Percentiles rank a stretch among this genome's conserved stretches.
Conservation (phyloP, 2,329 filamentous ascomycete species). For the Plenodomus lindquistii region DNA sequence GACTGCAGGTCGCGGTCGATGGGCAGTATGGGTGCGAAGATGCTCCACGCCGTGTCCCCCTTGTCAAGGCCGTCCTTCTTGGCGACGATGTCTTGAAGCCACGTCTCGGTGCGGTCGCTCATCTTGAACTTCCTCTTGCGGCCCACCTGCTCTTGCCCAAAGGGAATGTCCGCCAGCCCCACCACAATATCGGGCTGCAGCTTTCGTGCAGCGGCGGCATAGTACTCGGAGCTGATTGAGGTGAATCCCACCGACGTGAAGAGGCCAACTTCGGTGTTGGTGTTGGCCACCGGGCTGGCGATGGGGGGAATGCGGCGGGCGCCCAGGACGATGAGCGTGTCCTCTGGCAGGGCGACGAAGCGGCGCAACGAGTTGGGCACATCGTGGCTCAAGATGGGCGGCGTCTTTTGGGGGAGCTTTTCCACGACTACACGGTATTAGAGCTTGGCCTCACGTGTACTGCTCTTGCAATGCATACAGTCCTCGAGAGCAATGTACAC, state of each 20-base stretch:
- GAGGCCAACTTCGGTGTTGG: constrained; percentile 71
- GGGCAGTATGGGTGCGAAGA: constrained; percentile 71
- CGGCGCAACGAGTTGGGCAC: constrained; percentile 64
- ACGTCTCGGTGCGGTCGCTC: constrained; percentile 81
- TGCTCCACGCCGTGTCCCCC: constrained; percentile 34
- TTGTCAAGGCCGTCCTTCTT: constrained; percentile 40
- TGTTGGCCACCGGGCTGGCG: constrained; percentile 68
- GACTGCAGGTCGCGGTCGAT: constrained; percentile 75
- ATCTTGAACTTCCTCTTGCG: constrained; percentile 79
- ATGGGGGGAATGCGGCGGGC: constrained; percentile 79
- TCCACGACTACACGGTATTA: constrained; percentile 63
- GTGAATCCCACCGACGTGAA: constrained; percentile 87
- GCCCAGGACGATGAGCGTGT: constrained; percentile 71
- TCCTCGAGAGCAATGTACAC: constrained; percentile 88
- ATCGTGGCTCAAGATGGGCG: constrained; percentile 57
- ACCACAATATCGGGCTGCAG: constrained; percentile 81
- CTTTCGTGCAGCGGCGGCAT: constrained; percentile 66
- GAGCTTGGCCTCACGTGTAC: constrained; percentile 18
- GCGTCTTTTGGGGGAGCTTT: constrained; percentile 54
- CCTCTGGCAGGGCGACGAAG: constrained; percentile 74
- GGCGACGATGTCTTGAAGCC: constrained; percentile 71
- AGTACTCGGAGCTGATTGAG: constrained; percentile 69
- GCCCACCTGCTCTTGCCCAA: constrained; percentile 60
- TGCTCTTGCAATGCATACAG: constrained; percentile 62
- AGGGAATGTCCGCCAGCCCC: constrained; percentile 73